Evolutionary conservation across 768 basidiomycete species (phyloP).

Genomic region (Ramaria rubella): DNA sequence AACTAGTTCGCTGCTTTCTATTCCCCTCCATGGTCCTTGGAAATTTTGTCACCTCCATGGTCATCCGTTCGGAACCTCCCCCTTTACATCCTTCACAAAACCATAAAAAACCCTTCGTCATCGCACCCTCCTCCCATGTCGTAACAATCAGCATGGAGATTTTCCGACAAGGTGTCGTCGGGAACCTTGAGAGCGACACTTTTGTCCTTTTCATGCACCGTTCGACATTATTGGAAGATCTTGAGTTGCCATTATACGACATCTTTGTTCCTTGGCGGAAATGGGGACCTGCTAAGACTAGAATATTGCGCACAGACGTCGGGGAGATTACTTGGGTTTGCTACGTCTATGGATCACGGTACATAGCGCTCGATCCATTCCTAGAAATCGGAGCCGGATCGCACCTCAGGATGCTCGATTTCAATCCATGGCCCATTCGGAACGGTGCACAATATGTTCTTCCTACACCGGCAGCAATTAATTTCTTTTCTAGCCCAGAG

Average conservation of each 20-base stretch:
- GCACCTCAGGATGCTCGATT: slow-evolving; percentile 42
- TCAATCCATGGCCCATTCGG: slow-evolving; percentile 1
- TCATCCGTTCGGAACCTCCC: slow-evolving; percentile 2
- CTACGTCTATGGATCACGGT: slow-evolving; percentile 47
- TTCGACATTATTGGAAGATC: slow-evolving; percentile 26
- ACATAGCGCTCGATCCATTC: slow-evolving; percentile 22
- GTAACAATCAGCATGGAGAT: not conserved
- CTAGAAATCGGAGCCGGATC: slow-evolving; percentile 15
- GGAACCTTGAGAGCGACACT: slow-evolving; percentile 24
- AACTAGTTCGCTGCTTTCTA: not conserved
- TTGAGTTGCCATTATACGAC: slow-evolving; percentile 16
- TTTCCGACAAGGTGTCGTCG: slow-evolving; percentile 13
- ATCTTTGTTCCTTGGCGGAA: slow-evolving; percentile 35
- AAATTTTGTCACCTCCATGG: not conserved
- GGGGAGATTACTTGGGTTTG: slow-evolving; percentile 47
- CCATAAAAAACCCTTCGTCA: not conserved
- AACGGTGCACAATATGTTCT: not conserved
- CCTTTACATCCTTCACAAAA: not conserved
- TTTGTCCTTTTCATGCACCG: slow-evolving; percentile 41
- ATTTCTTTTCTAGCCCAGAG: no score
- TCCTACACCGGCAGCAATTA: no score
- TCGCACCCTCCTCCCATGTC: not conserved
- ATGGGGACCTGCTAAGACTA: slow-evolving; percentile 47
- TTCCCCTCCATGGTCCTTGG: not conserved
- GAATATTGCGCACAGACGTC: slow-evolving; percentile 31